Percentiles rank a stretch among this genome's conserved stretches.
phyloP scores from a whole-genome alignment of 192 early-diverging fungal species.

The Powellomyces hirtus region DNA sequence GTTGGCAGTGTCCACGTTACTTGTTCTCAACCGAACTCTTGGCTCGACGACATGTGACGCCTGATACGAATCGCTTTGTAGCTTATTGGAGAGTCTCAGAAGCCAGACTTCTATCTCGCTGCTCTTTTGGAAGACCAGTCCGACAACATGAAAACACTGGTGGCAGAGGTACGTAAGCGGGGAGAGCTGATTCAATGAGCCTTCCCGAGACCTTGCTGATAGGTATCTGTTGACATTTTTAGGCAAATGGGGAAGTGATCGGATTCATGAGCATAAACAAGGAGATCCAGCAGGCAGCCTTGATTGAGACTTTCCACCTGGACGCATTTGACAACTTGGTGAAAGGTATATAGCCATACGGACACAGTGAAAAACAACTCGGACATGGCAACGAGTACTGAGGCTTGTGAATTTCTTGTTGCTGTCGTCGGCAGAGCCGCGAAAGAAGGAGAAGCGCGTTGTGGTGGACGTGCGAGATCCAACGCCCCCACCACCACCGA shows the following conservation, averaged over 20 bases:
- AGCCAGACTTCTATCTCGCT: conserved; percentile 45
- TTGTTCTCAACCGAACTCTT: too few species aligned
- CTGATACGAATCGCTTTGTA: too few species aligned
- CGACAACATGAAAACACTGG: conserved; percentile 39
- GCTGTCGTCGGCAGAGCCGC: not conserved
- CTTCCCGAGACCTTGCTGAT: not conserved
- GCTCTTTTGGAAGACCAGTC: conserved; percentile 42
- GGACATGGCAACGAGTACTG: too few species aligned
- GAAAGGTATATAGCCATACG: conserved; percentile 49
- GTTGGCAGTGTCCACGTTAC: not conserved
- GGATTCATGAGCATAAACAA: conserved; percentile 53
- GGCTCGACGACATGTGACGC: too few species aligned
- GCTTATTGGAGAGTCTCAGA: conserved; percentile 26
- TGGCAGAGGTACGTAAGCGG: conserved; percentile 41
- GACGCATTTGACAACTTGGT: conserved; percentile 46
- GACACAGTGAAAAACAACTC: too few species aligned
- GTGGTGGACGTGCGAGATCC: not conserved
- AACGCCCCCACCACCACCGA: not conserved
- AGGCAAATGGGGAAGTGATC: conserved; percentile 43
- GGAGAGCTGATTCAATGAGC: not conserved
- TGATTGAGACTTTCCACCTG: conserved; percentile 42
- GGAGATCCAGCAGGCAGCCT: conserved; percentile 38
- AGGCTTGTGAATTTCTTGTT: too few species aligned
- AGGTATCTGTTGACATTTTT: not conserved
- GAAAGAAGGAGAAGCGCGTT: not conserved